phyloP scores from a whole-genome alignment of 345 rosid species.

The Populus tremula region DNA sequence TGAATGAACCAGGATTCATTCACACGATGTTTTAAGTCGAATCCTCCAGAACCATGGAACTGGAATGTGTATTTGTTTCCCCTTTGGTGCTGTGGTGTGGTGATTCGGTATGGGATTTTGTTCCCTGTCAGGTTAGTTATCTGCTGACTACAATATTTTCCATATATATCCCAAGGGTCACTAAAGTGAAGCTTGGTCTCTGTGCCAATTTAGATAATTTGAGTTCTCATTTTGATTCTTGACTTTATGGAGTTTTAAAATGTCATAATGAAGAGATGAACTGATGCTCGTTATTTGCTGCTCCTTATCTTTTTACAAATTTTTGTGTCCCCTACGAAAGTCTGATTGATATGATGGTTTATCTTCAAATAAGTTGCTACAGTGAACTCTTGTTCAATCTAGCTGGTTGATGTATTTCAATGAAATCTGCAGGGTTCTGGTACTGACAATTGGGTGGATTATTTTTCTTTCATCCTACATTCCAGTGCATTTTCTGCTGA shows the following conservation, averaged over 20 bases:
- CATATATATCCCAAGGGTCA: neutral
- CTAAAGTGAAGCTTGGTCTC: neutral
- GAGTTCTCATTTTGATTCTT: neutral
- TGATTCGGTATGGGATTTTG: slow-evolving; percentile 70
- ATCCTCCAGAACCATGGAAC: slow-evolving; percentile 92
- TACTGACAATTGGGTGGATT: slow-evolving; percentile 84
- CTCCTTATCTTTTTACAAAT: neutral
- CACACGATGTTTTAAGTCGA: slow-evolving; percentile 94
- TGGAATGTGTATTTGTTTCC: slow-evolving; percentile 95
- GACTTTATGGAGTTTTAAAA: neutral
- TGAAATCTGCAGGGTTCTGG: slow-evolving; percentile 56
- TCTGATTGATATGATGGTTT: neutral
- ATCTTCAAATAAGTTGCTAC: neutral
- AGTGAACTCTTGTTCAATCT: neutral
- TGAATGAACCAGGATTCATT: slow-evolving; percentile 63
- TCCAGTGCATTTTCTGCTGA: slow-evolving; percentile 69
- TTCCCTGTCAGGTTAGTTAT: slow-evolving; percentile 76
- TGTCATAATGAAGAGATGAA: neutral
- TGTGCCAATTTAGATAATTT: neutral
- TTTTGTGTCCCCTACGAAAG: neutral
- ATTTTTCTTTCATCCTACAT: slow-evolving; percentile 76
- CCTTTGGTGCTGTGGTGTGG: slow-evolving; percentile 85
- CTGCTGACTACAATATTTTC: neutral
- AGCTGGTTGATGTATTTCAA: slow-evolving; percentile 4
- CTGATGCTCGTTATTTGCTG: neutral